phyloP scores from a whole-genome alignment of 2,329 filamentous ascomycete genomes.

The Ceratocystis colombiana region DNA sequence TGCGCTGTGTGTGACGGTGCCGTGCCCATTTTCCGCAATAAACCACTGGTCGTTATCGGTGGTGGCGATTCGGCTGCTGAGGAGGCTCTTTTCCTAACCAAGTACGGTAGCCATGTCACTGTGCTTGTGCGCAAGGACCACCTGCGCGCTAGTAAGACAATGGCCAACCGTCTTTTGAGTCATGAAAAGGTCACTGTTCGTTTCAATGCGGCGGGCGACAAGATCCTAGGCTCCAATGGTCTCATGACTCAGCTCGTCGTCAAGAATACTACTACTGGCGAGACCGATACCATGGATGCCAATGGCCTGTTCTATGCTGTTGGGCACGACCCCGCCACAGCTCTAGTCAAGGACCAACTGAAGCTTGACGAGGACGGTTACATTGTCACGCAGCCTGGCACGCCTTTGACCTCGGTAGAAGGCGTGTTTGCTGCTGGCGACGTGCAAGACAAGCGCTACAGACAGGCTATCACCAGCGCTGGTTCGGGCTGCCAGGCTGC shows the following conservation, averaged over 20 bases:
- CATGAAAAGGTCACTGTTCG: conserved; percentile 85
- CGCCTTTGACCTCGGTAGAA: conserved; percentile 74
- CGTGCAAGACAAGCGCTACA: conserved; percentile 96
- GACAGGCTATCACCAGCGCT: conserved; percentile 95
- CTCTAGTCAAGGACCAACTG: conserved; percentile 82
- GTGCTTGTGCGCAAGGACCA: conserved; percentile 83
- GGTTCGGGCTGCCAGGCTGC: conserved; percentile 93
- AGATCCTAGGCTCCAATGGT: conserved; percentile 73
- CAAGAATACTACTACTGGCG: conserved; percentile 65
- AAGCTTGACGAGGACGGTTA: conserved; percentile 86
- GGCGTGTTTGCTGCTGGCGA: conserved; percentile 96
- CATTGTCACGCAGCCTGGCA: conserved; percentile 78
- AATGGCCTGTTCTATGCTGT: conserved; percentile 96
- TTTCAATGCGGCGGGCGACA: conserved; percentile 71
- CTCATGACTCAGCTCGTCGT: conserved; percentile 83
- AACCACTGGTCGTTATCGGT: conserved; percentile 89
- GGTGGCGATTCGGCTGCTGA: conserved; percentile 95
- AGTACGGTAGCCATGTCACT: conserved; percentile 91
- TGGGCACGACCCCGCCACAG: conserved; percentile 86
- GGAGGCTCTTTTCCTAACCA: conserved; percentile 93
- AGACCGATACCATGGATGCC: conserved; percentile 74
- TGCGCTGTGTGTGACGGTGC: conserved; percentile 97
- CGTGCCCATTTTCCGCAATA: conserved; percentile 93
- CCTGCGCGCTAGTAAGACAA: conserved; percentile 80
- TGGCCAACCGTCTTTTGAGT: conserved; percentile 71